Conservation (phyloP, 768 basidiomycete species). For the Podaxis sp. region DNA sequence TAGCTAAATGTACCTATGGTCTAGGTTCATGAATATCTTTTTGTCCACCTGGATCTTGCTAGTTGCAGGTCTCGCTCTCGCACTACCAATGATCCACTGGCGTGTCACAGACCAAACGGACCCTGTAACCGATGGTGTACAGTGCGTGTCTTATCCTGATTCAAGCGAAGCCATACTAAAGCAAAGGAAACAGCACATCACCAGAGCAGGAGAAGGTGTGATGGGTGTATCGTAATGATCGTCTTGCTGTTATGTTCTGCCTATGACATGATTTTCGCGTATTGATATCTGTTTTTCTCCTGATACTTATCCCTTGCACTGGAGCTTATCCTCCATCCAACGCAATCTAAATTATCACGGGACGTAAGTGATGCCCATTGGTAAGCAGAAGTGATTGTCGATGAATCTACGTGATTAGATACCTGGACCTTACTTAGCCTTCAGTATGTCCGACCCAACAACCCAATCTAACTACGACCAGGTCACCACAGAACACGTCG, state of each 20-base stretch:
- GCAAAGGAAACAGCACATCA: slow-evolving; percentile 21
- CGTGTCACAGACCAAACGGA: slow-evolving; percentile 62
- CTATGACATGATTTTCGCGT: neutral
- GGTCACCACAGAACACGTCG: slow-evolving; percentile 60
- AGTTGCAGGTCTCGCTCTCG: slow-evolving; percentile 56
- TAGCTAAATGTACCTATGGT: neutral
- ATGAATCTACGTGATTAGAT: neutral
- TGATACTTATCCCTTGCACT: no score
- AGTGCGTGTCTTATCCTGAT: slow-evolving; percentile 19
- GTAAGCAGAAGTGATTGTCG: neutral
- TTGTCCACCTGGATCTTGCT: slow-evolving; percentile 73
- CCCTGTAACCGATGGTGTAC: slow-evolving; percentile 45
- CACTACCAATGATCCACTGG: slow-evolving; percentile 70
- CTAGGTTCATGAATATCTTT: slow-evolving; percentile 66
- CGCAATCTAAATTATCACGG: no score
- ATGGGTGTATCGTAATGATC: neutral
- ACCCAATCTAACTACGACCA: slow-evolving; percentile 78
- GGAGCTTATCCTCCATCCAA: no score
- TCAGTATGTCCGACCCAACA: slow-evolving; percentile 45
- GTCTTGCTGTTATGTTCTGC: neutral
- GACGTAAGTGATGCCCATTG: neutral
- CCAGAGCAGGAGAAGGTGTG: neutral
- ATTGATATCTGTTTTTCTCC: no score
- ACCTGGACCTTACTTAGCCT: neutral
- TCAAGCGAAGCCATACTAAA: neutral